phyloP scores from a whole-genome alignment of 108 stramenopile genomes.

The Nitzschia putrida region DNA sequence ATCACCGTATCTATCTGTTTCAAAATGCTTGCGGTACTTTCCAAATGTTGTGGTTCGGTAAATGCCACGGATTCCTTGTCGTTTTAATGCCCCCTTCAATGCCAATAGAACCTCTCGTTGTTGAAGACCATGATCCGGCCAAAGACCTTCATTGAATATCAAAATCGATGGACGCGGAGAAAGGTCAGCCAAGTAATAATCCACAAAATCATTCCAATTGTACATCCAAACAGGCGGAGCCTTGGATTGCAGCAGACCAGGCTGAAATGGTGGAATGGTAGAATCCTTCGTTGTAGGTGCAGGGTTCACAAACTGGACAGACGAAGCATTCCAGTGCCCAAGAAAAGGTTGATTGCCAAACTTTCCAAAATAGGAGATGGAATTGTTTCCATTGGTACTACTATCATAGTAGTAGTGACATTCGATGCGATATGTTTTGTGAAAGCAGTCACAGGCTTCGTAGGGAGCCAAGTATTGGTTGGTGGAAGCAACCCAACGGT shows the following conservation, averaged over 20 bases:
- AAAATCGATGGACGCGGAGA: slow-evolving; percentile 24
- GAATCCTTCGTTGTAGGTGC: too few relatives aligned
- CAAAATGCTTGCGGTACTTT: neutral
- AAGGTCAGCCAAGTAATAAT: slow-evolving; percentile 22
- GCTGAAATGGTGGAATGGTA: too few relatives aligned
- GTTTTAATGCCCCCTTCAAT: slow-evolving; percentile 13
- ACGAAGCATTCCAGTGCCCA: slow-evolving; percentile 14
- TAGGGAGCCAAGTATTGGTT: slow-evolving; percentile 29
- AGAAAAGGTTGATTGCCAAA: slow-evolving; percentile 27
- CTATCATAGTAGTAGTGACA: neutral
- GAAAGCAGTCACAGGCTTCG: slow-evolving; percentile 44
- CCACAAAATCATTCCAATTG: slow-evolving; percentile 24
- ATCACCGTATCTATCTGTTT: neutral
- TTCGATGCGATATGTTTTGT: too few relatives aligned
- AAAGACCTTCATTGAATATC: slow-evolving; percentile 32
- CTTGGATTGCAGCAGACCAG: too few relatives aligned
- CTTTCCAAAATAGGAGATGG: slow-evolving; percentile 17
- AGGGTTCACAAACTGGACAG: too few relatives aligned
- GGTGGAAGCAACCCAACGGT: slow-evolving; percentile 33
- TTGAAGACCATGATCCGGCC: slow-evolving; percentile 19
- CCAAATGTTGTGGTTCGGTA: slow-evolving; percentile 37
- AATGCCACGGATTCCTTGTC: slow-evolving; percentile 31
- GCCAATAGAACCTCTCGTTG: slow-evolving; percentile 2
- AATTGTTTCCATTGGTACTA: slow-evolving; percentile 7
- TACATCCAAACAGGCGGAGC: too few relatives aligned